Evolutionary conservation across 2,329 filamentous ascomycete genomes (phyloP).

Genomic region (Hymenoscyphus fructigenus): DNA sequence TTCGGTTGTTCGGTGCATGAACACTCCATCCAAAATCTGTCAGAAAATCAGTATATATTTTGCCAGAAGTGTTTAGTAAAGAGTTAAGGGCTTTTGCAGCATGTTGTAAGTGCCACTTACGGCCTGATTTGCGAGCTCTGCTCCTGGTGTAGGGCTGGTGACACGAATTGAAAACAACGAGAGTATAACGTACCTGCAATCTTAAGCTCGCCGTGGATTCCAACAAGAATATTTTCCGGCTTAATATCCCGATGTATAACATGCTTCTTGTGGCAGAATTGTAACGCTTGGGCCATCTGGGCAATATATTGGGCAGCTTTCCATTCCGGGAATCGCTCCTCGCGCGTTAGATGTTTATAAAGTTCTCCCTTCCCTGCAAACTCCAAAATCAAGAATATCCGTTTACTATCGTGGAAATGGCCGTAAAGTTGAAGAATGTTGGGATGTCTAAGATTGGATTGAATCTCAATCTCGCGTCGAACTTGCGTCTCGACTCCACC

Average conservation of each 20-base stretch:
- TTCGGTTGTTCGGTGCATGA: slow-evolving; percentile 85
- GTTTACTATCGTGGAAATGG: slow-evolving; percentile 69
- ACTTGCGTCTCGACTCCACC: slow-evolving; percentile 67
- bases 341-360: slow-evolving; percentile 67
- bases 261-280: slow-evolving; percentile 89
- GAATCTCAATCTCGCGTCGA: slow-evolving; percentile 69
- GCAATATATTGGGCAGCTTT: slow-evolving; percentile 71
- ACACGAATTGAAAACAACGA: neutral
- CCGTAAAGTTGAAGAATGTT: slow-evolving; percentile 67
- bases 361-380: slow-evolving; percentile 68
- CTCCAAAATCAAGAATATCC: slow-evolving; percentile 68
- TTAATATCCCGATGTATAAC: slow-evolving; percentile 96
- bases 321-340: slow-evolving; percentile 65
- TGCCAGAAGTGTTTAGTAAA: too few species aligned
- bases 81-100: too few species aligned
- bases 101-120: too few species aligned
- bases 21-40: slow-evolving; percentile 71
- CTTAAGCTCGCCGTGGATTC: slow-evolving; percentile 94
- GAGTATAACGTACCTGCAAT: slow-evolving; percentile 45
- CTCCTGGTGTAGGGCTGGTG: too few species aligned
- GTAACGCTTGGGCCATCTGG: slow-evolving; percentile 73
- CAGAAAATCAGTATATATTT: neutral
- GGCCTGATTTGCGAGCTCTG: too few species aligned
- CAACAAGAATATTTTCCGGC: slow-evolving; percentile 90
- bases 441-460: slow-evolving; percentile 66